phyloP scores from a whole-genome alignment of 306 rosid genomes.

The Quercus rubra region DNA sequence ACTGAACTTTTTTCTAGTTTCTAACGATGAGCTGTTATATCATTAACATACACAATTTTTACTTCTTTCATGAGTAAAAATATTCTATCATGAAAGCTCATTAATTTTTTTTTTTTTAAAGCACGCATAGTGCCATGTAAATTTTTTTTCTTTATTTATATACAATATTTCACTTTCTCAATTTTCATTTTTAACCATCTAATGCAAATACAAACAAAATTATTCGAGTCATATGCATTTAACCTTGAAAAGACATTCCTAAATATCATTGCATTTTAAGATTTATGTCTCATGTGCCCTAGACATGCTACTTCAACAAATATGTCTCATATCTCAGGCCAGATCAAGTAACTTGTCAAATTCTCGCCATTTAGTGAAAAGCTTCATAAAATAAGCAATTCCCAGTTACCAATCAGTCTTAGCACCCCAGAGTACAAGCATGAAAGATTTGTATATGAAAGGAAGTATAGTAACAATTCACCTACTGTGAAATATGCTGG shows the following conservation, averaged over 20 bases:
- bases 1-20: not conserved
- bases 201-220: not conserved
- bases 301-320: too few species aligned
- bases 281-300: not conserved
- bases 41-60: too few species aligned
- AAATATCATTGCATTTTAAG: not conserved
- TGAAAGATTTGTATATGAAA: constrained; percentile 1
- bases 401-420: too few species aligned
- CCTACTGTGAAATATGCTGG: constrained; percentile 81
- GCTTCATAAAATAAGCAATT: too few species aligned
- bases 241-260: not conserved
- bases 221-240: not conserved
- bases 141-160: not conserved
- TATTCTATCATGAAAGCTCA: not conserved
- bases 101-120: not conserved
- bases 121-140: not conserved
- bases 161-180: not conserved
- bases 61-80: not conserved
- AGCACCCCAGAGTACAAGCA: not conserved
- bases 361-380: too few species aligned
- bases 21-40: too few species aligned
- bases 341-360: too few species aligned
- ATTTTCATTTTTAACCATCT: too few species aligned
- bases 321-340: too few species aligned
- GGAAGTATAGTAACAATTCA: not conserved